These are phyloP conservation scores for Nakazawaea siamensis DNA, from an alignment of 805 yeast genomes.

Conservation along the genomic window DNA sequence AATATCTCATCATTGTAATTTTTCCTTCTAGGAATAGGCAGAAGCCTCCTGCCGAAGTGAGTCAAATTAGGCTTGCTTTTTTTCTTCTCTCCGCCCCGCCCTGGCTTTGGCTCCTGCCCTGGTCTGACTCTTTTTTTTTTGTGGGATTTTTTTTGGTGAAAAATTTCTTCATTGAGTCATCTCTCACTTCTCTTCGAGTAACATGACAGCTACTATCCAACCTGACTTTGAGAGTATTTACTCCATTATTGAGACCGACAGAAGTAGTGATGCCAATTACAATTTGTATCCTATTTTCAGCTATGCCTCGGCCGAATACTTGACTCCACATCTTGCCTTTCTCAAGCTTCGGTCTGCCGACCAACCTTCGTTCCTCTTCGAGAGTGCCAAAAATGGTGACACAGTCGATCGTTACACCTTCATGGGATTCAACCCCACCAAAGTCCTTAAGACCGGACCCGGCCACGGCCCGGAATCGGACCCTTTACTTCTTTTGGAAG, in stretches of 20 bases:
- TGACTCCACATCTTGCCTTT: constrained; percentile 89
- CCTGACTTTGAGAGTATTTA: constrained; percentile 41
- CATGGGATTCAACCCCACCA: constrained; percentile 80
- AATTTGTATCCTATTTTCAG: constrained; percentile 80
- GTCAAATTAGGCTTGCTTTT: too few relatives aligned
- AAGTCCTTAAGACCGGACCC: constrained; percentile 78
- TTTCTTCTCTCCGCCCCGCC: too few relatives aligned
- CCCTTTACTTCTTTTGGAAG: constrained; percentile 68
- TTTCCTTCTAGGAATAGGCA: too few relatives aligned
- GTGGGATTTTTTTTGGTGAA: too few relatives aligned
- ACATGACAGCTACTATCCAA: constrained; percentile 26
- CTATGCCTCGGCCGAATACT: constrained; percentile 62
- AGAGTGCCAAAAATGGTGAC: constrained; percentile 85
- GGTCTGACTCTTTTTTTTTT: too few relatives aligned
- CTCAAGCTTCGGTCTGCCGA: constrained; percentile 64
- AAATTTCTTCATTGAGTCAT: too few relatives aligned
- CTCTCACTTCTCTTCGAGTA: not conserved
- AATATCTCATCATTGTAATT: too few relatives aligned
- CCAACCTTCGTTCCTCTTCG: constrained; percentile 73
- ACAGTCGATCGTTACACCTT: constrained; percentile 85
- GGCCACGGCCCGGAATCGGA: constrained; percentile 58
- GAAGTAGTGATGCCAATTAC: constrained; percentile 26
- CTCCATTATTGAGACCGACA: constrained; percentile 29
- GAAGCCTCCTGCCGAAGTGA: too few relatives aligned
- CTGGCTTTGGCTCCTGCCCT: too few relatives aligned